Base-by-base conservation (phyloP, 2,329 filamentous ascomycete species). In the Aureobasidium lini region DNA sequence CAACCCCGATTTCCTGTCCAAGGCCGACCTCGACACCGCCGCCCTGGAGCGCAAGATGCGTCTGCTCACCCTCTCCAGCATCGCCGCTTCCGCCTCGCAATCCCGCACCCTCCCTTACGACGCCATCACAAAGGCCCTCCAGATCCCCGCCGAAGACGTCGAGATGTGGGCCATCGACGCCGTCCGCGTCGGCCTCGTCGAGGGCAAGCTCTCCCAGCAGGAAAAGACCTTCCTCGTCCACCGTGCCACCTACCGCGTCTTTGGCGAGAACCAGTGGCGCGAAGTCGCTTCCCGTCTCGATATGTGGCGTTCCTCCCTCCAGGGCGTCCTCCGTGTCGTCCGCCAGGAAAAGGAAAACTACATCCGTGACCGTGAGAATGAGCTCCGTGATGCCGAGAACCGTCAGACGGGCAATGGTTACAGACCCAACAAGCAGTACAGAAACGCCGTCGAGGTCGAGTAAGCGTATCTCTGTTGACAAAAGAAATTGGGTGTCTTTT, bases 141-240 rank as follows among this genome's bases (percentile, higher is more conserved):
- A 94, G 75, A 86, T 99, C 59, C 85, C 90, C 47, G 71, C 78
- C 48, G 86, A 89, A 64, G 90, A 97, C 64, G 90, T 97, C 43
- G 94, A 99, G 81, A 88, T 93, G 82, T 99, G 94, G 94, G 90
- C 95, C 66, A 99, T 99, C 70, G 94, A 99, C 73, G 92, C 95
- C 66, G 96, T 99, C 76, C 90, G 94, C 66, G 90, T 92, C 49
- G 91, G 92, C 36, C 85, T 99, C 39, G 90, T 99, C 56, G 94
- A 99, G 79, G 94, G 94, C 72, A 95, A 95, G 78, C 85, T 99
- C 66, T 94, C 89, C 61, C 94, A 99, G 79, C 83, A 93, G 72
- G 91, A 90, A 73, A 84, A 90, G 72, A 89, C 93, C 64, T 97
- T 99, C 82, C 82, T 96, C 57, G 90, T 99, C 63, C 94, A 99